These are phyloP conservation scores for Noccaea bulbosa DNA, from an alignment of 345 rosid genomes.

Conservation along the genomic window DNA sequence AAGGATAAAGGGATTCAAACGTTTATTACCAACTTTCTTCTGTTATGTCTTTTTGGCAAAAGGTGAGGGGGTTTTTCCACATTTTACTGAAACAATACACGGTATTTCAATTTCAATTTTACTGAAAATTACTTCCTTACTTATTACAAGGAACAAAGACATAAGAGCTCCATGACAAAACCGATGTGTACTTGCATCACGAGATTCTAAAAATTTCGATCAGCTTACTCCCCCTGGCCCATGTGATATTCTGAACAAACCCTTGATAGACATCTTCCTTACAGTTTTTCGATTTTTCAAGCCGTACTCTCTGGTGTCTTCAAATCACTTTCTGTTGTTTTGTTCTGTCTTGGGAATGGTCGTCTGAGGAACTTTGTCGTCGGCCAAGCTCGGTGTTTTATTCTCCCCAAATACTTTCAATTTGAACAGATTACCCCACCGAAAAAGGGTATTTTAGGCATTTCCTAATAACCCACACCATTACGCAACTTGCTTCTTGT, in stretches of 20 bases:
- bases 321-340: conserved; percentile 45
- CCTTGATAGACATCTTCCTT: too few species aligned
- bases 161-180: conserved; percentile 22
- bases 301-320: conserved; percentile 34
- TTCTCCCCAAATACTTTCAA: conserved; percentile 34
- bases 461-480: conserved; percentile 1
- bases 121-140: neutral
- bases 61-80: too few species aligned
- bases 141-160: neutral
- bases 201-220: conserved; percentile 10
- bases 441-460: conserved; percentile 10
- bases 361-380: conserved; percentile 52
- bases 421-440: neutral
- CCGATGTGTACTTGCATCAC: conserved; percentile 8
- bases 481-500: conserved; percentile 27
- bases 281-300: conserved; percentile 8
- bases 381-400: conserved; percentile 63
- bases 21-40: too few species aligned
- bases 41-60: too few species aligned
- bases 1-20: too few species aligned
- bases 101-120: neutral
- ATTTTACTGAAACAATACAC: neutral
- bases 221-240: conserved; percentile 10
- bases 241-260: too few species aligned
- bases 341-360: conserved; percentile 50